Conservation (phyloP, 1,139 yeast genomes). For the Debaryomyces singareniensis region DNA sequence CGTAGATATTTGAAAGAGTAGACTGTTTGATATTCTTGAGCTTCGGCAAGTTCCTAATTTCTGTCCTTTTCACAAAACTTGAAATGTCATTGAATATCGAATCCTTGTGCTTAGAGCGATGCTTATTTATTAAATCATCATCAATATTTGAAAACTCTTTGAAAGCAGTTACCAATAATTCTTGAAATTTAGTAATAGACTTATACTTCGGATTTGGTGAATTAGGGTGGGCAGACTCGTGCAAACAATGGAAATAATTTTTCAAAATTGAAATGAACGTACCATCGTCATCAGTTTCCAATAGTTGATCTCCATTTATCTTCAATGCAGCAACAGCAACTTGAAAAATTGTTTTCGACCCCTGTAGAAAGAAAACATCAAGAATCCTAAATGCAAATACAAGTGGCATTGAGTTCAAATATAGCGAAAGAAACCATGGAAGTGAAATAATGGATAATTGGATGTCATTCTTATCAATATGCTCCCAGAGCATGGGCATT, state of each 20-base stretch:
- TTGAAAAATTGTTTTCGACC: constrained; percentile 85
- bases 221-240: constrained; percentile 74
- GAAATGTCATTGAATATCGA: constrained; percentile 82
- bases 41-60: constrained; percentile 76
- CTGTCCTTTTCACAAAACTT: constrained; percentile 86
- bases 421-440: constrained; percentile 94
- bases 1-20: constrained; percentile 69
- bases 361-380: constrained; percentile 88
- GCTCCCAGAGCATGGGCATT: constrained; percentile 85
- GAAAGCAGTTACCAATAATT: constrained; percentile 83
- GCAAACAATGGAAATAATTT: constrained; percentile 71
- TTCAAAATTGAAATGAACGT: constrained; percentile 81
- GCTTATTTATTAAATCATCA: constrained; percentile 64
- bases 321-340: constrained; percentile 86
- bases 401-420: constrained; percentile 89
- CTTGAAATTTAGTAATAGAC: constrained; percentile 80
- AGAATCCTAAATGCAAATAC: constrained; percentile 88
- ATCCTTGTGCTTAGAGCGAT: constrained; percentile 67
- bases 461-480: constrained; percentile 70
- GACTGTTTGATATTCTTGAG: constrained; percentile 53
- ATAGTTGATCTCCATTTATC: constrained; percentile 76
- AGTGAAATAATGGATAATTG: constrained; percentile 91
- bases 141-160: constrained; percentile 80
- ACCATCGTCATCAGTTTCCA: constrained; percentile 87
- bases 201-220: constrained; percentile 59